phyloP scores from a whole-genome alignment of 345 rosid species.

The Streptanthus diversifolius region DNA sequence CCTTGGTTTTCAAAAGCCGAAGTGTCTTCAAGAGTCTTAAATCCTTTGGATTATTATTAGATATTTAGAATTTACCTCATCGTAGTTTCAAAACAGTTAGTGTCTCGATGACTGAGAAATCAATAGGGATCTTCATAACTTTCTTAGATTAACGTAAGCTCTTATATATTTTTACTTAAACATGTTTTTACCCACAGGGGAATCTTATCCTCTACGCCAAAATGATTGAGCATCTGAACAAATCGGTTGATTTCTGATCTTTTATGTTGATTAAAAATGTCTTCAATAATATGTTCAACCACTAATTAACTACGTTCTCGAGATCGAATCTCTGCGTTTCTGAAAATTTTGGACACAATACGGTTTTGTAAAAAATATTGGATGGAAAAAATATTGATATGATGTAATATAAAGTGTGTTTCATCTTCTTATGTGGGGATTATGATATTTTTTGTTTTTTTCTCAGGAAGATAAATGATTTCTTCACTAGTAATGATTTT shows the following conservation, averaged over 20 bases:
- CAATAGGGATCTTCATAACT: not conserved
- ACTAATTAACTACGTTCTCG: not conserved
- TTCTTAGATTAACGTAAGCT: not conserved
- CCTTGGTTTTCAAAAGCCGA: not conserved
- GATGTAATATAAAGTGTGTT: not conserved
- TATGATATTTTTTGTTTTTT: not conserved
- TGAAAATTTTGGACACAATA: not conserved
- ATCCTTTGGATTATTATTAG: not conserved
- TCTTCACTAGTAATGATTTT: not conserved
- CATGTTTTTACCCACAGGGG: not conserved
- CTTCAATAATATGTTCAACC: not conserved
- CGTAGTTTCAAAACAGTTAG: not conserved
- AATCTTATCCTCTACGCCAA: not conserved
- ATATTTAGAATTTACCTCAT: not conserved
- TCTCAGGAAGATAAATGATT: not conserved
- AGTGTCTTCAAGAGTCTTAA: not conserved
- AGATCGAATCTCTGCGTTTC: not conserved
- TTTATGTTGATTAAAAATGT: not conserved
- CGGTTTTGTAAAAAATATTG: not conserved
- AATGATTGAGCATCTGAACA: not conserved
- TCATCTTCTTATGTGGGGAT: not conserved
- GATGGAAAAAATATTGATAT: not conserved
- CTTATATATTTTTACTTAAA: not conserved
- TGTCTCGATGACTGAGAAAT: not conserved
- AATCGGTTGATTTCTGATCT: not conserved